Conservation (phyloP, 1,284 basidiomycete species). For the Amylostereum chailletii region DNA sequence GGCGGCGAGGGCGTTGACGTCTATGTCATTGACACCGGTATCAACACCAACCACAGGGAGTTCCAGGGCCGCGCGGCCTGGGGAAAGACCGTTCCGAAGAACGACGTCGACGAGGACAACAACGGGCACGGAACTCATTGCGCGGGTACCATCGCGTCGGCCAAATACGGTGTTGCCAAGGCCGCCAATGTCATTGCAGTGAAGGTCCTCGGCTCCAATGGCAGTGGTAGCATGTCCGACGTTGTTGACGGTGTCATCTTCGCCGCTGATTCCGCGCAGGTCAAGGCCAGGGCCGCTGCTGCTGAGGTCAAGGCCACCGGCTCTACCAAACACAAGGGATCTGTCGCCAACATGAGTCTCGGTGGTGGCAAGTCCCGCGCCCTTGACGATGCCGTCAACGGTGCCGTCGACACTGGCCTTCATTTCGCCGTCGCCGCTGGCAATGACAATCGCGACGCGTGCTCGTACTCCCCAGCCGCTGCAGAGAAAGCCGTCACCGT, state of each 20-base stretch:
- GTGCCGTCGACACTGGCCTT: conserved; percentile 76
- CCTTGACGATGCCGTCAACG: conserved; percentile 82
- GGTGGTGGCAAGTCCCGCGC: conserved; percentile 92
- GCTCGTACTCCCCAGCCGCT: conserved; percentile 65
- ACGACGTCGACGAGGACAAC: conserved; percentile 32
- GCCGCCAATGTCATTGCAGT: conserved; percentile 88
- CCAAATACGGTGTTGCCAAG: conserved; percentile 88
- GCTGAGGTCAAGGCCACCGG: conserved; percentile 51
- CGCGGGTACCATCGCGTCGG: conserved; percentile 33
- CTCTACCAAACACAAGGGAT: conserved; percentile 61
- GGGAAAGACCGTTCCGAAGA: conserved; percentile 43
- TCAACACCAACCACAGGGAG: conserved; percentile 82
- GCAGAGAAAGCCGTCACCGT: conserved; percentile 67
- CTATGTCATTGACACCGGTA: conserved; percentile 79
- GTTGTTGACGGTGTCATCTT: conserved; percentile 85
- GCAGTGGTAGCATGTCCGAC: conserved; percentile 94
- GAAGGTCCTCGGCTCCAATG: conserved; percentile 93
- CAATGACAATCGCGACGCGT: conserved; percentile 49
- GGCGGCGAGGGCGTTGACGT: conserved; percentile 93
- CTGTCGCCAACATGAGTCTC: conserved; percentile 97
- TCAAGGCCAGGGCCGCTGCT: conserved; percentile 48
- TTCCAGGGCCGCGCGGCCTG: conserved; percentile 51
- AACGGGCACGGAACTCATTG: conserved; percentile 35
- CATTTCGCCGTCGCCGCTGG: conserved; percentile 95
- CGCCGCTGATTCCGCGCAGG: conserved; percentile 62